A percentile compares a stretch with the other conserved stretches of the same genome.
phyloP scores from a whole-genome alignment of 73 alveolate species.

The Blepharisma stoltei region DNA sequence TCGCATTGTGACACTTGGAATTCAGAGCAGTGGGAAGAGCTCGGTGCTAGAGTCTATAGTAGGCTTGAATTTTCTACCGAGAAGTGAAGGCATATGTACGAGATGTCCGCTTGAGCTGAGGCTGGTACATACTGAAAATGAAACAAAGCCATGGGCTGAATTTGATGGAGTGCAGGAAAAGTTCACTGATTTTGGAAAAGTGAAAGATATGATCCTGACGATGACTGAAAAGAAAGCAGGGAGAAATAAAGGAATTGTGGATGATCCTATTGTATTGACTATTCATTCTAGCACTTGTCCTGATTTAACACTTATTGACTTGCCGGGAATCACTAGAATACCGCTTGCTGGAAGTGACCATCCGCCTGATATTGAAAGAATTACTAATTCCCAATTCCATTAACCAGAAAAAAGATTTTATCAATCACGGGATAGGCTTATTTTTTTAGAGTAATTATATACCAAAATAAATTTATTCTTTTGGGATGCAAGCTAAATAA shows the following conservation, averaged over 20 bases:
- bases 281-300: slow-evolving; percentile 95
- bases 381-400: no score
- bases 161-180: slow-evolving; percentile 78
- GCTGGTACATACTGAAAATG: slow-evolving; percentile 51
- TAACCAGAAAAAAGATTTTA: no score
- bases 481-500: slow-evolving; percentile 70
- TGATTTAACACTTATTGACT: slow-evolving; percentile 94
- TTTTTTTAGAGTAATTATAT: slow-evolving; percentile 69
- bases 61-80: slow-evolving; percentile 98
- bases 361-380: not conserved
- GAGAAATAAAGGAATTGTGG: slow-evolving; percentile 82
- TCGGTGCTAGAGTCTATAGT: slow-evolving; percentile 96
- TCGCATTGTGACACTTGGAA: slow-evolving; percentile 58
- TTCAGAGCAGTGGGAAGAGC: slow-evolving; percentile 69
- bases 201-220: slow-evolving; percentile 76
- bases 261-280: slow-evolving; percentile 93
- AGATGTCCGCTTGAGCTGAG: slow-evolving; percentile 90
- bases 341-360: slow-evolving; percentile 60
- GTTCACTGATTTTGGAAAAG: slow-evolving; percentile 86
- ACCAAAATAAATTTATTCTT: slow-evolving; percentile 77
- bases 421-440: slow-evolving; percentile 71
- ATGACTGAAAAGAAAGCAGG: slow-evolving; percentile 91
- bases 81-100: slow-evolving; percentile 87
- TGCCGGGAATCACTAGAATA: slow-evolving; percentile 96
- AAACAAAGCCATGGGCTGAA: slow-evolving; percentile 73